Evolutionary conservation across 2,329 filamentous ascomycete genomes (phyloP), one percentile per base, ranked within the genome.

Genomic region (Pseudocercospora fuligena): DNA sequence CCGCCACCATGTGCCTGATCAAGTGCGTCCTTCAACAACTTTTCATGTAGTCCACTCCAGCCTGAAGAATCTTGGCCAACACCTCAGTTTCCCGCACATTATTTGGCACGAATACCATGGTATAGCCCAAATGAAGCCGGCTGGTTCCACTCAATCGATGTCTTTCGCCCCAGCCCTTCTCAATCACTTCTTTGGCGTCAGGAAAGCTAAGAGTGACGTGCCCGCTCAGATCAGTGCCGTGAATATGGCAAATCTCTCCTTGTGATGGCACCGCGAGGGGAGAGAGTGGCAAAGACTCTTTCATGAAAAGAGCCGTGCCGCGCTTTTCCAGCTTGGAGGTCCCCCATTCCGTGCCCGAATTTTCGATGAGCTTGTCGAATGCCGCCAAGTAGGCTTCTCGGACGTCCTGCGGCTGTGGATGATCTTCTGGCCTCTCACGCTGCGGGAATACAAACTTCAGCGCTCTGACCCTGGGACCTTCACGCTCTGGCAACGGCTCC

Each of bases 121-220:
- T 69, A 40, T 66, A 69, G 1, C 68, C 66, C 29, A 70, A 16
- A 58, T 62, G 66, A n/a, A 70, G 46, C 29, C 49, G 43, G 2
- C 62, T 54, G 0, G 66, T 65, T 12, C 66, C 64, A 19, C 64
- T 65, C 21, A 70, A 47, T 14, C 64, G 56, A 62, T 68, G 68
- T 14, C 66, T 62, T 27, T 70, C 64, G 14, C 68, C 68, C 61
- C 60, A 69, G 12, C 68, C 66, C 14, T 65, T 66, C 29, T 53
- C 25, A 11, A 70, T 61, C 19, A 69, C 66, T 25, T 68, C 40
- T 43, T 49, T 51, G 9, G 64, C 66, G 33, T 70, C 64, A 8
- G 53, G 40, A 14, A 70, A 65, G 27, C 61, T 65, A 40, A 70
- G 49, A 3, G 68, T 70, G 1, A 70, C 64, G 51, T 68, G 68